Conservation (phyloP, 129 eudicot species). For the Logfia minima region DNA sequence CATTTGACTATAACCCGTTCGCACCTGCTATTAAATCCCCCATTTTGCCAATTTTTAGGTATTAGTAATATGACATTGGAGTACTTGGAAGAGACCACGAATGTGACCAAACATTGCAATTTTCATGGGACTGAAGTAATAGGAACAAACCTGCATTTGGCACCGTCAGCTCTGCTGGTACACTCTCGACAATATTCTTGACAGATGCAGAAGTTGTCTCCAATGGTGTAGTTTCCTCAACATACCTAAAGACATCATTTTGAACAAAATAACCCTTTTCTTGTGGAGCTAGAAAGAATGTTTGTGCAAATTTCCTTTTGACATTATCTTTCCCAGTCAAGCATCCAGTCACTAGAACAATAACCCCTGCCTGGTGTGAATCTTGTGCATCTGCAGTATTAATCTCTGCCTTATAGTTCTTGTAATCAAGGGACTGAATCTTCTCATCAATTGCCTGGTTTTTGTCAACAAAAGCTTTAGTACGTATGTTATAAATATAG, state of each 20-base stretch:
- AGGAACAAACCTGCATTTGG: conserved; percentile 56
- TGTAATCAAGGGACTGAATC: conserved; percentile 67
- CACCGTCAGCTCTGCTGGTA: conserved; percentile 17
- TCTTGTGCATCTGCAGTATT: conserved; percentile 87
- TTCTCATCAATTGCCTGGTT: conserved; percentile 66
- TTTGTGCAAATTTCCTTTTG: conserved; percentile 65
- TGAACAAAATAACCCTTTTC: conserved; percentile 77
- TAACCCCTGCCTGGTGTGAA: conserved; percentile 63
- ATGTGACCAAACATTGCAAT: too few relatives aligned
- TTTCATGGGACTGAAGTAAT: neutral
- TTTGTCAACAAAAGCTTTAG: neutral
- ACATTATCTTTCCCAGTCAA: conserved; percentile 75
- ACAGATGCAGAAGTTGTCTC: conserved; percentile 30
- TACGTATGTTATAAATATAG: neutral
- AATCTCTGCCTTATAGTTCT: conserved; percentile 80
- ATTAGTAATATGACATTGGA: neutral
- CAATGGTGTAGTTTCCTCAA: conserved; percentile 45
- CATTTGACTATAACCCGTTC: neutral
- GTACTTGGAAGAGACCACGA: too few relatives aligned
- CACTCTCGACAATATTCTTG: conserved; percentile 27
- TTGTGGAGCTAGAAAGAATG: conserved; percentile 89
- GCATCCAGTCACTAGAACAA: conserved; percentile 79
- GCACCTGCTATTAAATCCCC: neutral
- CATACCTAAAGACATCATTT: conserved; percentile 74
- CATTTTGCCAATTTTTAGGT: neutral